Evolutionary conservation across 2,329 filamentous ascomycete species (phyloP), one percentile per base, ranked within the genome.

Genomic region (Xylaria sp.): DNA sequence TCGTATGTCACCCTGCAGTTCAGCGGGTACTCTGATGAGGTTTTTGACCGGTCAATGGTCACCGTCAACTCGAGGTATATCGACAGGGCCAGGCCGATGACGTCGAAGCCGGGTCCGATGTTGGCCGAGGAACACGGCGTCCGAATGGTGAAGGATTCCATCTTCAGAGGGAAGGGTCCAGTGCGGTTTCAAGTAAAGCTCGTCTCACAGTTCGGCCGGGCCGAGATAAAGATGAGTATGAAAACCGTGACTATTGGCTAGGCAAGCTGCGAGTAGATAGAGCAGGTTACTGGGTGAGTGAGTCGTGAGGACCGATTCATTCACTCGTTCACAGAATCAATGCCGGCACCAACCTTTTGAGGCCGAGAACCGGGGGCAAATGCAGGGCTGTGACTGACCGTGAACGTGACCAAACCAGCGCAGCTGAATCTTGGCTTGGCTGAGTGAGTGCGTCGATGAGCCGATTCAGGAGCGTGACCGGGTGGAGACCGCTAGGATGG

Each of bases 21-120:
- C 70, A 92, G 82, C 35, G 88, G 85, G 60, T 83, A 78, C 30
- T 80, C 76, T 6, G 84, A 86, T 49, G 76, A 71, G 55, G 71
- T 68, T 71, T 78, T 78, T 68, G 79, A 75, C 60, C 84, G 79
- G 74, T 89, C 84, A 70, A 95, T 81, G 64, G 87, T 91, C 73
- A 97, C 89, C 65, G 87, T 83, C 59, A 97, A 80, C 78, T 97
- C 92, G 65, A 99, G 89, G 78, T 93, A 96, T 75, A 97, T 87
- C 66, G 92, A 96, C 67, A 99, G 83, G 7, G 93, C 93, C 63
- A 99, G 87, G 67, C 94, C 91, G 74, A 97, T 96, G 69, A 97
- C 93, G 80, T 99, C 93, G 81, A 97, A 99, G 60, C 93, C 93
- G 53, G 93, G 93, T 67, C 91, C 93, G 72, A 97, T 97, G 80